These are phyloP conservation scores for Neurospora sp. DNA, from an alignment of 495 filamentous ascomycete genomes.

Conservation along the genomic window DNA sequence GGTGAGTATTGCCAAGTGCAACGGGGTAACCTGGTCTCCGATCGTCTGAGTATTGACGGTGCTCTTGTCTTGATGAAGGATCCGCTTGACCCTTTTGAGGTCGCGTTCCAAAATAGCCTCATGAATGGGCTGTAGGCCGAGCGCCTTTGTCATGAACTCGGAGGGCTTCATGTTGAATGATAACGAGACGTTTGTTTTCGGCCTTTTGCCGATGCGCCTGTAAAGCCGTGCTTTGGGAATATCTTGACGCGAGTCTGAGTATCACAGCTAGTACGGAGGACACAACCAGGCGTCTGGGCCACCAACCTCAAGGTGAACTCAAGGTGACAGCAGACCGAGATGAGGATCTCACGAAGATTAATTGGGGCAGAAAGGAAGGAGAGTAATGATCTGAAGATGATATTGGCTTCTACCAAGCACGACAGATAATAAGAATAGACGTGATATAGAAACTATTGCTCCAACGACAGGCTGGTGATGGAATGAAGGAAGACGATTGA, in stretches of 20 bases:
- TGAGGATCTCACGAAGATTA: background rate
- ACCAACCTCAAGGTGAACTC: background rate
- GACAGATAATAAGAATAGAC: background rate
- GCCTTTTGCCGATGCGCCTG: background rate
- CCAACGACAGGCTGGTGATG: background rate
- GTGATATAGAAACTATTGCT: background rate
- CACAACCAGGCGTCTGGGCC: background rate
- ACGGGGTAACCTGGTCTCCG: background rate
- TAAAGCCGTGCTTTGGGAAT: background rate
- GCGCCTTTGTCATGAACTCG: background rate
- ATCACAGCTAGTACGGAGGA: background rate
- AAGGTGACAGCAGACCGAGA: background rate
- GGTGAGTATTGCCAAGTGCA: background rate
- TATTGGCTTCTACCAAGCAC: background rate
- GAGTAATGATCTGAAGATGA: background rate
- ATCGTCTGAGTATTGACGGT: background rate
- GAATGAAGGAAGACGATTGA: background rate
- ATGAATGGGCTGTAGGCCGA: background rate
- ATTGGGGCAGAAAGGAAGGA: rapidly evolving
- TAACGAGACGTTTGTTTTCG: background rate
- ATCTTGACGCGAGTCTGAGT: background rate
- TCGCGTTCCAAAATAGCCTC: background rate
- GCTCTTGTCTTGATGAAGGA: background rate
- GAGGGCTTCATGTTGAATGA: background rate
- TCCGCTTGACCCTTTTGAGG: background rate